These are phyloP conservation scores for Akanthomyces uredinophilus DNA, from an alignment of 2,329 filamentous ascomycete genomes.

Conservation along the genomic window DNA sequence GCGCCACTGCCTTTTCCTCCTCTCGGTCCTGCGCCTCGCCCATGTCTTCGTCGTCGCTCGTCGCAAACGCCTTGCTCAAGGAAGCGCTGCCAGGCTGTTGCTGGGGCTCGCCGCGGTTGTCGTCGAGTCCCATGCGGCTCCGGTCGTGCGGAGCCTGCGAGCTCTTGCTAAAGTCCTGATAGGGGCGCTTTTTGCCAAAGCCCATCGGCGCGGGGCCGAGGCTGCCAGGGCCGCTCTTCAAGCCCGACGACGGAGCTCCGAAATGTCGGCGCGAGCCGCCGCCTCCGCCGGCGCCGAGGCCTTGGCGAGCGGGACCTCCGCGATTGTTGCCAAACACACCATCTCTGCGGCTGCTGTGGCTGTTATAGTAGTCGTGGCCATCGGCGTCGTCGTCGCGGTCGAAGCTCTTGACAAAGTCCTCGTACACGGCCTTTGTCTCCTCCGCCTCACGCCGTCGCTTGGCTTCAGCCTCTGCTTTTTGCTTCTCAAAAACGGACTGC, in stretches of 20 bases:
- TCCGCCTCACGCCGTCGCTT: slow-evolving; percentile 79
- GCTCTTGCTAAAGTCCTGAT: slow-evolving; percentile 29
- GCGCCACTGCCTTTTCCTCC: slow-evolving; percentile 55
- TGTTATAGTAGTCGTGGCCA: slow-evolving; percentile 20
- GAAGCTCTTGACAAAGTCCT: slow-evolving; percentile 81
- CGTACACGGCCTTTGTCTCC: slow-evolving; percentile 80
- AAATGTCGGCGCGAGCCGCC: slow-evolving; percentile 58
- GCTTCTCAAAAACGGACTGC: slow-evolving; percentile 82
- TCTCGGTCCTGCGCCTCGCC: slow-evolving; percentile 37
- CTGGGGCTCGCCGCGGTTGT: slow-evolving; percentile 38
- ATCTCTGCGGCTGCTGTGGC: neutral
- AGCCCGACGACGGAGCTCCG: slow-evolving; percentile 39
- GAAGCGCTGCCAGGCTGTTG: slow-evolving; percentile 28
- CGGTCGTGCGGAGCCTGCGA: slow-evolving; percentile 30
- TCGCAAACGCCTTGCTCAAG: slow-evolving; percentile 66
- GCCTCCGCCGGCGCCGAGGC: slow-evolving; percentile 25
- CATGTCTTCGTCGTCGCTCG: slow-evolving; percentile 55
- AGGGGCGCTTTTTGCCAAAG: slow-evolving; percentile 51
- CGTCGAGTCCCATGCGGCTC: slow-evolving; percentile 30
- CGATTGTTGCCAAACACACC: neutral
- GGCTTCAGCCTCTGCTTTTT: slow-evolving; percentile 83
- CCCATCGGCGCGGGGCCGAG: slow-evolving; percentile 48
- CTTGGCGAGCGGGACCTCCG: slow-evolving; percentile 22
- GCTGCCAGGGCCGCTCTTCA: slow-evolving; percentile 59
- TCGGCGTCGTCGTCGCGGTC: slow-evolving; percentile 54